Percentiles rank a stretch among this genome's conserved stretches.
These are phyloP conservation scores for Russula brevipes DNA, from an alignment of 768 basidiomycete genomes.

Conservation along the genomic window DNA sequence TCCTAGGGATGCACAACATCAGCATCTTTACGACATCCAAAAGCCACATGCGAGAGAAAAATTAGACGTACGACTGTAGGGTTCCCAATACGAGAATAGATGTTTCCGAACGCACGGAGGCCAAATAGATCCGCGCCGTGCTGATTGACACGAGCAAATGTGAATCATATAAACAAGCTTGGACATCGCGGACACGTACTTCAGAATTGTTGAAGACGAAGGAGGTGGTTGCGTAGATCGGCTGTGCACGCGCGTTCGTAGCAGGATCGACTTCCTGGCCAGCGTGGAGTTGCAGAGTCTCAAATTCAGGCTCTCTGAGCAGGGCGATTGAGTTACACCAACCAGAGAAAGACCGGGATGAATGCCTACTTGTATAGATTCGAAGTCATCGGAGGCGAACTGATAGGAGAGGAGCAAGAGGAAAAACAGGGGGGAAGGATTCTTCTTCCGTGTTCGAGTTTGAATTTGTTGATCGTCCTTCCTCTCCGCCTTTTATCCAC, in stretches of 20 bases:
- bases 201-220: slow-evolving; percentile 70
- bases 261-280: slow-evolving; percentile 60
- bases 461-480: too few relatives aligned
- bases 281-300: slow-evolving; percentile 76
- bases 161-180: too few relatives aligned
- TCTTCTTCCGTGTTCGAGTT: too few relatives aligned
- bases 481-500: too few relatives aligned
- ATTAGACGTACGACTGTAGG: slow-evolving; percentile 50
- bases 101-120: slow-evolving; percentile 50
- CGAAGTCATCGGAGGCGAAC: not conserved
- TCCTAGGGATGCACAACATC: slow-evolving; percentile 38
- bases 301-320: slow-evolving; percentile 58
- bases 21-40: not conserved
- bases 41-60: slow-evolving; percentile 12
- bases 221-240: slow-evolving; percentile 70
- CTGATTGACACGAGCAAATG: slow-evolving; percentile 30
- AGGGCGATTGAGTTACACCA: too few relatives aligned
- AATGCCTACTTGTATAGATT: slow-evolving; percentile 3
- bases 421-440: too few relatives aligned
- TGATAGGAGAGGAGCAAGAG: too few relatives aligned
- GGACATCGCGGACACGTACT: slow-evolving; percentile 33
- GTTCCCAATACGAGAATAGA: slow-evolving; percentile 66
- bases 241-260: slow-evolving; percentile 70
- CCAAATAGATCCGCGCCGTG: slow-evolving; percentile 72
- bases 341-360: too few relatives aligned